Evolutionary conservation across 129 eudicot species (phyloP).

Genomic region (Smallanthus sonchifolius): DNA sequence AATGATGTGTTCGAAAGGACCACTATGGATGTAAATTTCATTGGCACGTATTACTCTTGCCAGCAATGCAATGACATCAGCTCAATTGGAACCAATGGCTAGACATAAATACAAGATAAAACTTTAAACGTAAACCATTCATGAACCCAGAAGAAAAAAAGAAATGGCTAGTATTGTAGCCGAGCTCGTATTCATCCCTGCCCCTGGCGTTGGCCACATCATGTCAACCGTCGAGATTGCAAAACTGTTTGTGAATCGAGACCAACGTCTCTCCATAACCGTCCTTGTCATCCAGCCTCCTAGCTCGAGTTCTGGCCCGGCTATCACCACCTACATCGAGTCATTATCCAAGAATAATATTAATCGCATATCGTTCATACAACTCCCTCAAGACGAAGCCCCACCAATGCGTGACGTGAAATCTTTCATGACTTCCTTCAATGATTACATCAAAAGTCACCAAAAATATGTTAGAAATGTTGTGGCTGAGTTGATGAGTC

Average conservation of each 20-base stretch:
- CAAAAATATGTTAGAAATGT: constrained; percentile 18
- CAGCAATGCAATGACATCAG: too few species aligned
- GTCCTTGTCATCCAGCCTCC: constrained; percentile 11
- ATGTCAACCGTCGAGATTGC: constrained; percentile 40
- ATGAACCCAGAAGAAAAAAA: background rate
- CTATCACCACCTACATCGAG: background rate
- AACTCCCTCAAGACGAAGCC: constrained; percentile 29
- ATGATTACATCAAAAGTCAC: constrained; percentile 19
- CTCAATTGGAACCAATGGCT: too few species aligned
- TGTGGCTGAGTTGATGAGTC: constrained; percentile 11
- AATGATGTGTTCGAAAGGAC: too few species aligned
- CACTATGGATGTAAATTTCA: too few species aligned
- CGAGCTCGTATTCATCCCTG: constrained; percentile 39
- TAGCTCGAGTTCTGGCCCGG: background rate
- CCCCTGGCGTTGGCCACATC: constrained; percentile 40
- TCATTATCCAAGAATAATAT: background rate
- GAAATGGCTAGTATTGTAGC: constrained; percentile 10
- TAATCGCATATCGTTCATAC: constrained; percentile 9
- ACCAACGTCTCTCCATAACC: constrained; percentile 22
- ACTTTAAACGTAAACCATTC: background rate
- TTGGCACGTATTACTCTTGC: too few species aligned
- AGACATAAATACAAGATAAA: background rate
- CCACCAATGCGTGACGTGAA: background rate
- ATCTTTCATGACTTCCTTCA: background rate
- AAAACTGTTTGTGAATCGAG: constrained; percentile 28